Evolutionary conservation across 495 filamentous ascomycete species (phyloP), one percentile per base, ranked within the genome.

Genomic region (Elaphomyces granulatus): DNA sequence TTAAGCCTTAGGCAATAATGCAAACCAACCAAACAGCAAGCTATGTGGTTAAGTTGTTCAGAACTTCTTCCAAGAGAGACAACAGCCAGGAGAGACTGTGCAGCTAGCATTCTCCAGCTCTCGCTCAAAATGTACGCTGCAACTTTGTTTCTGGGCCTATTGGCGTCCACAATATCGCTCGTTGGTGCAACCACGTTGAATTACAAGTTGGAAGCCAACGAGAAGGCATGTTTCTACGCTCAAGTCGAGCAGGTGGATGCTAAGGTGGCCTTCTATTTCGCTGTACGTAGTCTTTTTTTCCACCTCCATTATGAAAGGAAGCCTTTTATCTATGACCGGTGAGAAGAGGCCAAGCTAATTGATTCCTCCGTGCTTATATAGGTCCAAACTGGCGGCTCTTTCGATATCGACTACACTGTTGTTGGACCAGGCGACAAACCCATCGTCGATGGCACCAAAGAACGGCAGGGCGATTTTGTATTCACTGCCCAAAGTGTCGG

Each of bases 211-310:
- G 62, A 66, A 20, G 77, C 92, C 32, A 83, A 94, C 61, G 92
- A 96, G 70, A 82, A 81, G 58, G 82, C 87, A 46, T 99, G 92
- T 68, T 99, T 99, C 73, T 94, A 80, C 65, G 71, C 82, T 26
- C 64, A 71, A 41, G 78, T 86, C 26, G 74, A 90, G 37, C 51
- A 64, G 38, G 21, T 41, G 43, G 82, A 81, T 48, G 74, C 80
- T 41, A 96, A 96, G 71, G 69, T 96, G 37, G 92, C 92, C 14
- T 99, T 99, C 53, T 99, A 99, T 64, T 99, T 96, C 61, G 92
- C 92, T 38, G 90, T 98, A 62, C 48, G 84, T 62, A n/a, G 4
- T 35, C 14, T n/a, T 31, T 36, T 15, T 14, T 30, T 15, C 2
- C 12, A 31, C 3, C 16, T 12, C 16, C 19, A 20, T 31, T 8